Evolutionary conservation across 202 grass and related monocot species (phyloP).

Genomic region (Musa balbisiana): DNA sequence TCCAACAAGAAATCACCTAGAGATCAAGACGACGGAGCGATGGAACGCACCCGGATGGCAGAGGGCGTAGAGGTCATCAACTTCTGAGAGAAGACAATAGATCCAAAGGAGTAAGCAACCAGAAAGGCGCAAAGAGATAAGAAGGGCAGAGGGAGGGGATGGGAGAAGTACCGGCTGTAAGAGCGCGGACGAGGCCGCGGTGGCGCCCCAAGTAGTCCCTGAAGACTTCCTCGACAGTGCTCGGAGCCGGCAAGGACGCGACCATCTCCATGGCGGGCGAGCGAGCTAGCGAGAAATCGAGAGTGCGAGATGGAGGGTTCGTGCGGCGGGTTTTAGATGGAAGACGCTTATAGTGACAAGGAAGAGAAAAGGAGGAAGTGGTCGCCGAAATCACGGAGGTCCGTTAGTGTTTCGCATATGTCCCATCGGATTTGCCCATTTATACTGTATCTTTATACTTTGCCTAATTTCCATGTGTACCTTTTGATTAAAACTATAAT

Average conservation of each 20-base stretch:
- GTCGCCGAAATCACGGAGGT: too few species aligned
- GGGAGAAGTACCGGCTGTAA: constrained; percentile 41
- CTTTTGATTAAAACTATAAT: too few species aligned
- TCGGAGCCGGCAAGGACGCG: constrained; percentile 35
- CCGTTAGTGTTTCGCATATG: too few species aligned
- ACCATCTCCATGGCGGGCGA: constrained; percentile 46
- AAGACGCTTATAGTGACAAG: too few species aligned
- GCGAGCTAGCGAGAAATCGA: background rate
- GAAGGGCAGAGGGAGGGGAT: background rate
- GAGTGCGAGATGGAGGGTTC: too few species aligned
- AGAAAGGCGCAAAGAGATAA: background rate
- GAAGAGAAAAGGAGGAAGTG: too few species aligned
- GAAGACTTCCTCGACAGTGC: constrained; percentile 78
- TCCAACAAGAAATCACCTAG: too few species aligned
- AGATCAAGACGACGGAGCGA: background rate
- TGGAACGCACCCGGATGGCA: constrained; percentile 79
- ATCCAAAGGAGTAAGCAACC: background rate
- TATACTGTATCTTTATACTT: too few species aligned
- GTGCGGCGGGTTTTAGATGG: too few species aligned
- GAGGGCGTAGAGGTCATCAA: constrained; percentile 63
- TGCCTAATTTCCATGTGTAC: too few species aligned
- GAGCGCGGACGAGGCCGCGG: constrained; percentile 61
- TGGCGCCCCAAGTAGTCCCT: constrained; percentile 63
- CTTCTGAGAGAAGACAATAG: constrained; percentile 40
- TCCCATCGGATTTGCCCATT: too few species aligned